Conservation (phyloP, 2,329 filamentous ascomycete genomes). For the Botryotinia globosa region DNA sequence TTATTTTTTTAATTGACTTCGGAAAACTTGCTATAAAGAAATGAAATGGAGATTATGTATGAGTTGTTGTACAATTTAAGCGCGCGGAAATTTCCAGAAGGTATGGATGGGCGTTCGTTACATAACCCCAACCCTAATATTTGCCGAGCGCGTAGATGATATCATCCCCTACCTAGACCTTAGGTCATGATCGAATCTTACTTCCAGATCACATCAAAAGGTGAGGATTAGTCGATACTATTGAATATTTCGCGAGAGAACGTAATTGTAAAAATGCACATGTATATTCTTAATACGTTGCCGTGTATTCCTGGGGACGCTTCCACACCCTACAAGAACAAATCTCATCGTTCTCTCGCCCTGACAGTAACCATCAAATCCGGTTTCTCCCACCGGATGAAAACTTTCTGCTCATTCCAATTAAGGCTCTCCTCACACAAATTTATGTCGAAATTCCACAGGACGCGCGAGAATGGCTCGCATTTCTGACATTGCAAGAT, state of each 20-base stretch:
- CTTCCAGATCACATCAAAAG: background rate
- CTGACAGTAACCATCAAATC: background rate
- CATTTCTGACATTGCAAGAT: background rate
- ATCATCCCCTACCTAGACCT: background rate
- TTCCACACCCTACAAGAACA: too few species aligned
- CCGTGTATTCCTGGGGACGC: too few species aligned
- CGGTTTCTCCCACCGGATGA: background rate
- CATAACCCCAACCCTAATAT: background rate
- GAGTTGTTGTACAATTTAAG: background rate
- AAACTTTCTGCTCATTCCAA: background rate
- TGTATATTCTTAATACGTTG: too few species aligned
- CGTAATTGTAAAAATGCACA: too few species aligned
- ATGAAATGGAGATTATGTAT: background rate
- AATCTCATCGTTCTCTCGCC: too few species aligned
- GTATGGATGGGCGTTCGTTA: background rate
- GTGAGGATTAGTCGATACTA: too few species aligned
- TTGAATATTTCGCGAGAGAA: too few species aligned
- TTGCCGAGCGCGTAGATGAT: background rate
- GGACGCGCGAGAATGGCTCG: background rate
- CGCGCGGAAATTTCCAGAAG: background rate
- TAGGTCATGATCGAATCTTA: too few species aligned
- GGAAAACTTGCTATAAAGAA: background rate
- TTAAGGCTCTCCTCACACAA: background rate
- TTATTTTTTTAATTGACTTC: background rate
- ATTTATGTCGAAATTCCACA: background rate